Percentiles rank a stretch among this genome's conserved stretches.
Evolutionary conservation across 2,329 filamentous ascomycete species (phyloP).

Genomic region (Fusarium chaquense): DNA sequence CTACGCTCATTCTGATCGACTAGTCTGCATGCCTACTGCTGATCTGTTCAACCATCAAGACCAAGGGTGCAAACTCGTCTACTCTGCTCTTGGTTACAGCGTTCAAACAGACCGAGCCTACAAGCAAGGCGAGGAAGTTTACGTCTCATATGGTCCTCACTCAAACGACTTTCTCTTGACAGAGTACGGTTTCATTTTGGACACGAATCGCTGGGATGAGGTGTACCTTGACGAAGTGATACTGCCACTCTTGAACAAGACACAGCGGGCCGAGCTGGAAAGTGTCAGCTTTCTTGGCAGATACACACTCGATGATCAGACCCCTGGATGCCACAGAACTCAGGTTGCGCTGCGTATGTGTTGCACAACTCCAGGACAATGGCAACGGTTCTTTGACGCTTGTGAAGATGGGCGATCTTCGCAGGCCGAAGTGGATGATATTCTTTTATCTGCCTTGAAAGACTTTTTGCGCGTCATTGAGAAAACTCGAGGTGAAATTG

Average conservation of each 20-base stretch:
- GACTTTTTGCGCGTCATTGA: conserved; percentile 53
- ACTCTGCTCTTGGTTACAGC: conserved; percentile 65
- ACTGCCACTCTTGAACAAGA: conserved; percentile 53
- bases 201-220: conserved; percentile 64
- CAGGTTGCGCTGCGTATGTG: conserved; percentile 63
- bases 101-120: conserved; percentile 65
- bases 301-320: conserved; percentile 58
- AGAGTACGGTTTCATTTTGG: conserved; percentile 70
- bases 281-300: conserved; percentile 62
- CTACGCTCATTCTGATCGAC: conserved; percentile 65
- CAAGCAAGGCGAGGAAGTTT: conserved; percentile 71
- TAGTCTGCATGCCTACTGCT: conserved; percentile 77
- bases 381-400: conserved; percentile 56
- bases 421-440: conserved; percentile 54
- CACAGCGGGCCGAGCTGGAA: conserved; percentile 57
- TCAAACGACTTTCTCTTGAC: conserved; percentile 78
- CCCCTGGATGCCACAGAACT: conserved; percentile 63
- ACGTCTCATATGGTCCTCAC: conserved; percentile 77
- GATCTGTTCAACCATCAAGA: conserved; percentile 76
- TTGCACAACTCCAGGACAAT: conserved; percentile 45
- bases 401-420: conserved; percentile 62
- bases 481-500: conserved; percentile 50
- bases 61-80: conserved; percentile 64
- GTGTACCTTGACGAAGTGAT: conserved; percentile 62
- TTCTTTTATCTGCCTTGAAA: conserved; percentile 55